These are phyloP conservation scores for Chalaropsis ovoidea DNA, from an alignment of 2,329 filamentous ascomycete species.

Conservation along the genomic window DNA sequence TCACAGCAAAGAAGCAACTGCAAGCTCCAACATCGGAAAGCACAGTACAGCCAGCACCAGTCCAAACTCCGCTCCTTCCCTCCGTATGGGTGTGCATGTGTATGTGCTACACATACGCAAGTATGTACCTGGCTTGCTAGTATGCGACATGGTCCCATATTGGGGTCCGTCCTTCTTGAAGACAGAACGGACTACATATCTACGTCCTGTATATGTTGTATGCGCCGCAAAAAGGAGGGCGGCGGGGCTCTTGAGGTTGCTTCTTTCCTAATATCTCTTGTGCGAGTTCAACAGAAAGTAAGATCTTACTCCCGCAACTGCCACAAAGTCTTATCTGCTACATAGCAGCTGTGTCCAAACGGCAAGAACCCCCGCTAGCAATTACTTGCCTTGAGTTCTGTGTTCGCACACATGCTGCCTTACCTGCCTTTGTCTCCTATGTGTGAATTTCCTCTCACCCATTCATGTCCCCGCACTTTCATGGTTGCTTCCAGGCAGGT, in stretches of 20 bases:
- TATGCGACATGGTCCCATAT: background rate
- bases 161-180: background rate
- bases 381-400: background rate
- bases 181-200: background rate
- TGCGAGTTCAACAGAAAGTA: background rate
- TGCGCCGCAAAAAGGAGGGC: background rate
- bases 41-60: background rate
- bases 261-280: background rate
- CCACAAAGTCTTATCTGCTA: background rate
- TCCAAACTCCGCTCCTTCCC: background rate
- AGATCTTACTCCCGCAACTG: background rate
- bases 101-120: background rate
- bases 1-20: conserved; percentile 18
- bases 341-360: background rate
- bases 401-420: background rate
- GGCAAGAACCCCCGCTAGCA: background rate
- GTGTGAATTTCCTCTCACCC: background rate
- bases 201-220: background rate
- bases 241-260: background rate
- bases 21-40: conserved; percentile 22
- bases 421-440: background rate
- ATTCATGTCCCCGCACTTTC: conserved; percentile 3
- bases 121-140: background rate
- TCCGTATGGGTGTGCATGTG: background rate
- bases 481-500: background rate